Base-by-base conservation (phyloP, 257 asterid genomes). In the Solanum ossicruentum region DNA sequence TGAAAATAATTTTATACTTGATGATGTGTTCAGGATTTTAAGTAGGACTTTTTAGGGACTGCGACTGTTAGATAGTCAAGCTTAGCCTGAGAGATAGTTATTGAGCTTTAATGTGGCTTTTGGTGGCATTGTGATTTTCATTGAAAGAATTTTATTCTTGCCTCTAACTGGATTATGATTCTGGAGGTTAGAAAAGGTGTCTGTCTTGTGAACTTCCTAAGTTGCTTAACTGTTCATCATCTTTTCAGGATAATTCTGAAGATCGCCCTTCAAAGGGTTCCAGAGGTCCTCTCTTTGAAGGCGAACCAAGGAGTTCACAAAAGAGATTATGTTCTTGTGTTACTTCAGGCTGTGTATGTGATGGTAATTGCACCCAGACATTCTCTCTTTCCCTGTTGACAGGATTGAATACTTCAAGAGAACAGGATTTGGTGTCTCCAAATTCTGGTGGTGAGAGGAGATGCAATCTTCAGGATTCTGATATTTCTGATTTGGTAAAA, bases 241-340 rank as follows among this genome's bases (percentile, higher is more conserved):
- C 81, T 36, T 60, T 63, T 78, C 92, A 89, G 77, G 89, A 78
- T 56, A 66, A 77, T 83, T 83, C 83, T n/a, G 83, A 23, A 60
- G 54, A 21, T 39, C 77, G 65, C 56, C 41, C 79, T 54, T 71
- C 87, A 57, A 84, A 72, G 83, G 45, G 83, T 86, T 85, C 82
- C 88, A 58, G 73, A 75, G 58, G 81, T 75, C 86, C 88, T 73
- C 65, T 80, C 12, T 56, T 65, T 85, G 89, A 86, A 61, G 90
- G 63, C 83, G 77, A 86, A 55, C 7, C 70, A 7, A 54, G 47
- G 67, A 63, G 51, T 75, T 58, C 18, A 81, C 87, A 65, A 47
- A 83, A 65, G 57, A 61, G 85, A 47, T 70, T 80, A 56, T 72
- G 49, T 83, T 83, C 84, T 13, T 66, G 49, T 52, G 52, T 83